A percentile compares a stretch with the other conserved stretches of the same genome.
Evolutionary conservation across 2,329 filamentous ascomycete species (phyloP).

Genomic region (Neonectria faginata): DNA sequence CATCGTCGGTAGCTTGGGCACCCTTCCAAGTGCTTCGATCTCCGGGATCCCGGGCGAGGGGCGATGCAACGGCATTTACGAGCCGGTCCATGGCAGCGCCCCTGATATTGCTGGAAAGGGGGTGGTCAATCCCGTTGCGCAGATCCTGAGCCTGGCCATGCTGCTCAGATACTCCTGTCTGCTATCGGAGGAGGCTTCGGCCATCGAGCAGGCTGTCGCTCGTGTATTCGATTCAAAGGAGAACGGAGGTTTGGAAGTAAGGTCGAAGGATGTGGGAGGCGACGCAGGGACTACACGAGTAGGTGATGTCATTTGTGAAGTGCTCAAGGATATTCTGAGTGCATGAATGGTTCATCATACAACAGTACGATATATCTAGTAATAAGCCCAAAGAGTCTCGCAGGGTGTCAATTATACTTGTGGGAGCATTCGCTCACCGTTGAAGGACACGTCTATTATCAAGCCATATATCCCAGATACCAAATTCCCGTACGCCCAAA

Average conservation of each 20-base stretch:
- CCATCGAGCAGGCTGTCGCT: constrained; percentile 73
- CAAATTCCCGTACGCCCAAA: not conserved
- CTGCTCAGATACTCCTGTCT: constrained; percentile 79
- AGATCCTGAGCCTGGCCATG: constrained; percentile 78
- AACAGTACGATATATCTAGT: not conserved
- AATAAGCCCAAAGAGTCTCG: not conserved
- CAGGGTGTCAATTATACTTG: not conserved
- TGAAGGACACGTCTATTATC: not conserved
- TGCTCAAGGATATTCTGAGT: constrained; percentile 18
- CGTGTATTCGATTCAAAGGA: constrained; percentile 69
- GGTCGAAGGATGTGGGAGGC: constrained; percentile 75
- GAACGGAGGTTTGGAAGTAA: constrained; percentile 59
- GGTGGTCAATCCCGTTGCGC: constrained; percentile 78
- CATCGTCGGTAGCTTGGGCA: constrained; percentile 59
- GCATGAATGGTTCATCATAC: not conserved
- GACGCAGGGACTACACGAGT: constrained; percentile 72
- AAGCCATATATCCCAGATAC: not conserved
- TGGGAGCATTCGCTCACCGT: not conserved
- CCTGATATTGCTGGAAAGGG: constrained; percentile 80
- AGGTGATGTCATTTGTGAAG: constrained; percentile 66
- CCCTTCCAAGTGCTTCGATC: constrained; percentile 59
- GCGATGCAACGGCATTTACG: constrained; percentile 77
- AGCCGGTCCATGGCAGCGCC: constrained; percentile 80
- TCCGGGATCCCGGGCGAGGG: constrained; percentile 54
- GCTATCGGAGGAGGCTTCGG: constrained; percentile 69